Evolutionary conservation across 768 basidiomycete species (phyloP), one percentile per base, ranked within the genome.

Genomic region (Gloeostereum incarnatum): DNA sequence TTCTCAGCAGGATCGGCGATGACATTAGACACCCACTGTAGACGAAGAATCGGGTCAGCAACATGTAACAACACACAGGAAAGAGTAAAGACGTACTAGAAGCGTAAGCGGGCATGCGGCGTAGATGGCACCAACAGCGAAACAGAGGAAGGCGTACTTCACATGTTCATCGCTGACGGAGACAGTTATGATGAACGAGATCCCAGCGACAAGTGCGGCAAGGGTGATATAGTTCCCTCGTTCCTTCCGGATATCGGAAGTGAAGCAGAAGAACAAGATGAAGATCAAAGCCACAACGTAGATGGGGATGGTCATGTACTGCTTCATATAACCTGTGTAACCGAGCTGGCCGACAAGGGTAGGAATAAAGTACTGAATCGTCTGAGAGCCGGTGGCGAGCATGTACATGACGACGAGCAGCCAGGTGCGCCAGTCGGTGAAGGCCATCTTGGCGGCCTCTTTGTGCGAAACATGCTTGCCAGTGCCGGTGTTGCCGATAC

Each of bases 81-180:
- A 9, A 3, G 25, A 11, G n/a, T n/a, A 36, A 17, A 8, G 38
- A 29, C 22, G 5, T 22, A 29, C 10, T 35, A 40, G 20, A 22
- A 44, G 36, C 4, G 40, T 43, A 7, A 25, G 30, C 19, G 30
- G 36, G n/a, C 22, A 35, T 3, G 34, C 5, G 16, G 47, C 53
- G 39, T 36, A 57, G 50, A 58, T 56, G 44, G 55, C 55, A 45
- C 54, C 57, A 43, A 57, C 46, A 39, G 55, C 45, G 49, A 60
- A 58, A 53, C 58, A 60, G 52, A 58, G 53, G 42, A 51, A 43
- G 45, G 56, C 54, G 39, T 55, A 54, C 46, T 50, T 54, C 24
- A 49, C 46, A 41, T 52, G 51, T 31, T 48, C 40, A 31, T 47
- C 49, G 16, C 45, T 42, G 47, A 60, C 57, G 40, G 58, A 49